Evolutionary conservation across 768 basidiomycete species (phyloP).

Genomic region (Russula ochroleuca): DNA sequence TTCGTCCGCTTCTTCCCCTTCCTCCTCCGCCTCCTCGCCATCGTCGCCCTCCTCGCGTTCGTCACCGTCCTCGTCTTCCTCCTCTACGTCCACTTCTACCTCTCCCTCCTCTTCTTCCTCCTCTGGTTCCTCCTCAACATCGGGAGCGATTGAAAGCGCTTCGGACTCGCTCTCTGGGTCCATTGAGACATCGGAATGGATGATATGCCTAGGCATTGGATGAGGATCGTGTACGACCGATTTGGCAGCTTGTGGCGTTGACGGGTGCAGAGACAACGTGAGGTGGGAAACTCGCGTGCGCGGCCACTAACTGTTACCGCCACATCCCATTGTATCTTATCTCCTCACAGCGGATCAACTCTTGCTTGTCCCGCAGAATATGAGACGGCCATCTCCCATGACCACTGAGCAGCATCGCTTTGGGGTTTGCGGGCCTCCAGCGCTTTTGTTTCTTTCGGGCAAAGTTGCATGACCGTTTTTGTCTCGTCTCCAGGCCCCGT

Average conservation of each 20-base stretch:
- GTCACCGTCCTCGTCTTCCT: constrained; percentile 30
- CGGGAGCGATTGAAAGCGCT: constrained; percentile 28
- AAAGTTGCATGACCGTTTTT: too few relatives aligned
- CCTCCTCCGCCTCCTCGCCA: constrained; percentile 29
- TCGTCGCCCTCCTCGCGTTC: constrained; percentile 39
- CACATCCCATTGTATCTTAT: background rate
- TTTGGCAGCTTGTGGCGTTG: background rate
- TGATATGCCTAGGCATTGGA: constrained; percentile 25
- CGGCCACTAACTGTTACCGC: background rate
- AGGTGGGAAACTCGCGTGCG: background rate
- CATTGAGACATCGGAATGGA: constrained; percentile 23
- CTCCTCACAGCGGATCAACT: background rate
- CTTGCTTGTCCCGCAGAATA: background rate
- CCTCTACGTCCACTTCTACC: constrained; percentile 42
- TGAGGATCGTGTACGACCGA: background rate
- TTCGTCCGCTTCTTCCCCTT: constrained; percentile 16
- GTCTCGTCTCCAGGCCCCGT: background rate
- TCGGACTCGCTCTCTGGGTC: constrained; percentile 27
- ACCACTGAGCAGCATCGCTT: background rate
- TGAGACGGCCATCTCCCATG: background rate
- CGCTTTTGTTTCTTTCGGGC: too few relatives aligned
- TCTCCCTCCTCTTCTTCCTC: constrained; percentile 33
- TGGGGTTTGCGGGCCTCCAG: too few relatives aligned
- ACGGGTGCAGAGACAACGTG: background rate
- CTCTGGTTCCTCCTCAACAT: constrained; percentile 37